A percentile compares a stretch with the other conserved stretches of the same genome.
phyloP scores from a whole-genome alignment of 2,329 filamentous ascomycete species.

The Sphaerulina populicola region DNA sequence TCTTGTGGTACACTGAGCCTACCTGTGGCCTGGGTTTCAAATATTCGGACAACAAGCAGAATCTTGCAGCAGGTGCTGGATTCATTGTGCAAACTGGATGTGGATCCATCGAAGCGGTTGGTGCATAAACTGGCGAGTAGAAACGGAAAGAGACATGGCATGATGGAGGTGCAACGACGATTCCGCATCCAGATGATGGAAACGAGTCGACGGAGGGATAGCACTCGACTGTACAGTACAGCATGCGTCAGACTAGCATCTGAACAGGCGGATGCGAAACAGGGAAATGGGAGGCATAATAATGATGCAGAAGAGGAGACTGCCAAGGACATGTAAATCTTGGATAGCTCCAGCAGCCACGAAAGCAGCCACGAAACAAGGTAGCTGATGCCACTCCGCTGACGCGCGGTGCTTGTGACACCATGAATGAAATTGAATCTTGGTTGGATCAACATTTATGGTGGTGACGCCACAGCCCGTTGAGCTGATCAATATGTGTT shows the following conservation, averaged over 20 bases:
- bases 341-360: conserved; percentile 11
- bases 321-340: conserved; percentile 11
- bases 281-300: background rate
- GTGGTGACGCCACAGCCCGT: conserved; percentile 15
- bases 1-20: conserved; percentile 24
- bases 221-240: background rate
- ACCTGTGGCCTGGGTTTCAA: conserved; percentile 23
- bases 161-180: background rate
- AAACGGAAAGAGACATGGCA: background rate
- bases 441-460: conserved; percentile 7
- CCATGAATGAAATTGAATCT: conserved; percentile 6
- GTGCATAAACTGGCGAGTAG: conserved; percentile 11
- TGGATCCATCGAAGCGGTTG: conserved; percentile 18
- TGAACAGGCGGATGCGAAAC: conserved; percentile 2
- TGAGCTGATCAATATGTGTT: background rate
- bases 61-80: conserved; percentile 19
- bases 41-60: conserved; percentile 19
- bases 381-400: conserved; percentile 11
- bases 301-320: conserved; percentile 9
- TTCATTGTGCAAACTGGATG: conserved; percentile 25
- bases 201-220: background rate
- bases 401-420: conserved; percentile 16
- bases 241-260: background rate
- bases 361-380: conserved; percentile 9
- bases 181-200: too few species aligned